Percentiles rank a stretch among this genome's conserved stretches.
Evolutionary conservation across 140 eudicot species (phyloP).

Genomic region (Erigeron philadelphicus): DNA sequence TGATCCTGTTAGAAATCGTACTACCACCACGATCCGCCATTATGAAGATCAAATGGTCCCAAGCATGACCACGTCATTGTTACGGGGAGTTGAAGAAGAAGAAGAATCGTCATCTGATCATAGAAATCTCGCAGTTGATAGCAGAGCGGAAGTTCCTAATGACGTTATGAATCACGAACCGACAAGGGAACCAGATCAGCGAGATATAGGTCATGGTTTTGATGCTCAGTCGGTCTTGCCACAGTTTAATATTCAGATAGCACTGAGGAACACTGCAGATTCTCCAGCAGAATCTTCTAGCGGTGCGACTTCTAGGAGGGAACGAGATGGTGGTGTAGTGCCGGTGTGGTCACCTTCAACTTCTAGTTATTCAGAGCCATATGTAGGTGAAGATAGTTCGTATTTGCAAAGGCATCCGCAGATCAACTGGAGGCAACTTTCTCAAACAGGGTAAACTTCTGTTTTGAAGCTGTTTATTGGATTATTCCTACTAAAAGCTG

Average conservation of each 20-base stretch:
- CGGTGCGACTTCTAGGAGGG: conserved; percentile 49
- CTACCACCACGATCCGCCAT: conserved; percentile 37
- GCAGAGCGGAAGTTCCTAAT: conserved; percentile 73
- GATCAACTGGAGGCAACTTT: conserved; percentile 76
- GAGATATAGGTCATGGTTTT: conserved; percentile 26
- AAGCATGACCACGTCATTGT: conserved; percentile 59
- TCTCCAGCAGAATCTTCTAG: conserved; percentile 85
- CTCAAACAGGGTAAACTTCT: conserved; percentile 78
- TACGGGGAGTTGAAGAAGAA: conserved; percentile 43
- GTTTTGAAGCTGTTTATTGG: not conserved
- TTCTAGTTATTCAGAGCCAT: conserved; percentile 60
- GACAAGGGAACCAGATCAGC: conserved; percentile 19
- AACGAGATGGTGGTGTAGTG: conserved; percentile 76
- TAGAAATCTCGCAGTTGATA: conserved; percentile 23
- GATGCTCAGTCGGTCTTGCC: conserved; percentile 27
- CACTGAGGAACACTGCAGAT: conserved; percentile 53
- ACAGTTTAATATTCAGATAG: conserved; percentile 37
- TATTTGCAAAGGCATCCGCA: conserved; percentile 86
- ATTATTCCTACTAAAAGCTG: not conserved
- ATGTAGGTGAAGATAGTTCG: conserved; percentile 60
- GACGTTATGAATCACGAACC: conserved; percentile 32
- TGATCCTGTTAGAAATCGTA: conserved; percentile 43
- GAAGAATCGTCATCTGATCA: conserved; percentile 47
- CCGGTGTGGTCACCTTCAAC: conserved; percentile 91
- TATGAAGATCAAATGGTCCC: conserved; percentile 98